Base-by-base conservation (phyloP, 2,329 filamentous ascomycete genomes). In the Colletotrichum lini region DNA sequence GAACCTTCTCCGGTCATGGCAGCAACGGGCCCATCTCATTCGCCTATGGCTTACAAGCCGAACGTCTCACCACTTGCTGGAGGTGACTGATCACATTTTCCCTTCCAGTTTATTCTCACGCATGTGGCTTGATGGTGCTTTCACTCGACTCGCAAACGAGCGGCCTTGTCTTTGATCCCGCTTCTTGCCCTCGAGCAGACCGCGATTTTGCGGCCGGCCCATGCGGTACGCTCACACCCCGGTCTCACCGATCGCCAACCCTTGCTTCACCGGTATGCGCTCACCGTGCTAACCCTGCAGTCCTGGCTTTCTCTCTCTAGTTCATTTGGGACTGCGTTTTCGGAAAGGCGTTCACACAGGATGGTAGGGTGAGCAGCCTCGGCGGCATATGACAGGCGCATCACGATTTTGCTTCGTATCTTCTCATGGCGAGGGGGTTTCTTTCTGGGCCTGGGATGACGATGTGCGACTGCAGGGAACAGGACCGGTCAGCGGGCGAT, bases 201-300 rank as follows among this genome's bases (percentile, higher is more conserved):
- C 52, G 68, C 40, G 58, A 47, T 58, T 38, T 47, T 61, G 45
- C 45, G 57, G 44, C 50, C 38, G 21, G 56, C 64, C 38, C 52
- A 63, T 68, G 68, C 57, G 23, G 65, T 52, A 57, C 58, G 53
- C 52, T 40, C 30, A 30, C 47, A 67, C 57, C 52, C 45, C 35
- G 47, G 67, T 68, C 70, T 72, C 45, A 70, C 70, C 66, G 66
- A 70, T 71, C 35, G 53, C 18, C 13, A 45, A 70, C 49, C 60
- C 66, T 59, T 72, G 65, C 40, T 52, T 69, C 50, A 63, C 60
- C 66, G 60, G 66, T 69, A 18, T 49, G 60, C 42, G 38, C 58
- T 68, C 52, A 65, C 59, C 59, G 52, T 52, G 23, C 35, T 44
- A 65, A 35, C 66, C 47, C 58, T 54, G 56, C 57, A 67, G 21